These are phyloP conservation scores for Cercophora newfieldiana DNA, from an alignment of 495 filamentous ascomycete species.

Conservation along the genomic window DNA sequence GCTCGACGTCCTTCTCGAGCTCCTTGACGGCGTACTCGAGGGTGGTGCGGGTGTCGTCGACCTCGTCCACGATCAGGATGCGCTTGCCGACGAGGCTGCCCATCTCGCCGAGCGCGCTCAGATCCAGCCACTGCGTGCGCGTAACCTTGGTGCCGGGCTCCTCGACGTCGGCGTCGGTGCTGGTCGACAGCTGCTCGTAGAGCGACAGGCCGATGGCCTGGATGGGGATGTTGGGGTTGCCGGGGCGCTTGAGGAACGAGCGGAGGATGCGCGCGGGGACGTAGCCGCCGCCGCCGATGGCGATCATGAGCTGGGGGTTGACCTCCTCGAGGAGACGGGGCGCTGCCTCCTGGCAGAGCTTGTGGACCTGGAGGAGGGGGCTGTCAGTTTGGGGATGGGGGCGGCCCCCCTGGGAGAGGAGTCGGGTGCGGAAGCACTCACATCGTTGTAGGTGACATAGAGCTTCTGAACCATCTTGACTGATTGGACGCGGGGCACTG, in stretches of 20 bases:
- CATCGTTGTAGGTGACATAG: conserved; percentile 95
- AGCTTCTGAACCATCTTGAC: conserved; percentile 77
- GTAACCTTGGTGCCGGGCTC: conserved; percentile 88
- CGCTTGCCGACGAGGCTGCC: conserved; percentile 93
- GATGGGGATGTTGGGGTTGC: conserved; percentile 93
- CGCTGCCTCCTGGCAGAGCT: conserved; percentile 86
- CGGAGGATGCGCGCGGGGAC: conserved; percentile 95
- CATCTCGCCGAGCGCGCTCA: conserved; percentile 82
- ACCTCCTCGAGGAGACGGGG: conserved; percentile 77
- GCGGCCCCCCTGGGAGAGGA: background rate
- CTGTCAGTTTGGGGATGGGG: background rate
- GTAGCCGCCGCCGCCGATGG: conserved; percentile 96
- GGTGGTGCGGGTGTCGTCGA: conserved; percentile 96
- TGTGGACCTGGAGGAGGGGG: conserved; percentile 71
- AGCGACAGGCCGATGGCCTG: conserved; percentile 98
- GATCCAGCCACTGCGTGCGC: conserved; percentile 96
- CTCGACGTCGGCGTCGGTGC: conserved; percentile 59
- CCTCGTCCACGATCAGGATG: conserved; percentile 97
- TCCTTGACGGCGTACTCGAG: conserved; percentile 96
- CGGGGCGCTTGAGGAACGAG: conserved; percentile 91
- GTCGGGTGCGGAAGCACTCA: conserved; percentile 40
- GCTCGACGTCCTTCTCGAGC: conserved; percentile 93
- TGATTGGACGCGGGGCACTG: conserved; percentile 5
- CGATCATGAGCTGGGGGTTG: conserved; percentile 94
- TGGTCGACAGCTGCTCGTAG: conserved; percentile 76